A percentile compares a stretch with the other conserved stretches of the same genome.
Conservation (phyloP, 2,329 filamentous ascomycete species). For the Chaetomiaceae sp. region DNA sequence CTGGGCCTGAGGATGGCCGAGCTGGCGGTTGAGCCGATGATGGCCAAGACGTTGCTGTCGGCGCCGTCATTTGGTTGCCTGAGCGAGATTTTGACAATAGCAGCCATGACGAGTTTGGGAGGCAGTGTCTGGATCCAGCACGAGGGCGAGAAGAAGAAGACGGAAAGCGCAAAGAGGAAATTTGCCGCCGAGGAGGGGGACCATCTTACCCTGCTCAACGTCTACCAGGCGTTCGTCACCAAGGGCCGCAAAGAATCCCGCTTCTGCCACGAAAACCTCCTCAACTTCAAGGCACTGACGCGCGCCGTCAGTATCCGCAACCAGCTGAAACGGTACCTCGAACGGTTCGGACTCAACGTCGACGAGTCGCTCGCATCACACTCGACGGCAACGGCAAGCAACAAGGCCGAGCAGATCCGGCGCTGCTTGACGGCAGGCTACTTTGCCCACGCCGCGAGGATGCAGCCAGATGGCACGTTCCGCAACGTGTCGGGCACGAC, state of each 20-base stretch:
- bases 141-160: slow-evolving; percentile 68
- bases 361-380: slow-evolving; percentile 55
- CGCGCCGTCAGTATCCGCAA: slow-evolving; percentile 80
- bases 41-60: slow-evolving; percentile 79
- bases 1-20: slow-evolving; percentile 91
- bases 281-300: slow-evolving; percentile 82
- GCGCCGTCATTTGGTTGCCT: slow-evolving; percentile 72
- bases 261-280: slow-evolving; percentile 81
- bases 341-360: slow-evolving; percentile 71
- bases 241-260: slow-evolving; percentile 76
- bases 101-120: slow-evolving; percentile 87
- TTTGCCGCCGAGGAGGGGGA: slow-evolving; percentile 94
- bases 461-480: slow-evolving; percentile 91
- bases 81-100: slow-evolving; percentile 83
- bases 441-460: slow-evolving; percentile 88
- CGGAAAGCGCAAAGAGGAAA: slow-evolving; percentile 69
- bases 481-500: slow-evolving; percentile 76
- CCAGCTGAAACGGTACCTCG: slow-evolving; percentile 81
- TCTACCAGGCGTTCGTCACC: slow-evolving; percentile 84
- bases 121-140: slow-evolving; percentile 79
- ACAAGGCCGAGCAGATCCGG: slow-evolving; percentile 67
- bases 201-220: slow-evolving; percentile 85
- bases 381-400: slow-evolving; percentile 31
- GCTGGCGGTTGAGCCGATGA: slow-evolving; percentile 90
- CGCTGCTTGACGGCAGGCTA: slow-evolving; percentile 85